Conservation (phyloP, 140 eudicot species). For the Ambrosia hybrid region DNA sequence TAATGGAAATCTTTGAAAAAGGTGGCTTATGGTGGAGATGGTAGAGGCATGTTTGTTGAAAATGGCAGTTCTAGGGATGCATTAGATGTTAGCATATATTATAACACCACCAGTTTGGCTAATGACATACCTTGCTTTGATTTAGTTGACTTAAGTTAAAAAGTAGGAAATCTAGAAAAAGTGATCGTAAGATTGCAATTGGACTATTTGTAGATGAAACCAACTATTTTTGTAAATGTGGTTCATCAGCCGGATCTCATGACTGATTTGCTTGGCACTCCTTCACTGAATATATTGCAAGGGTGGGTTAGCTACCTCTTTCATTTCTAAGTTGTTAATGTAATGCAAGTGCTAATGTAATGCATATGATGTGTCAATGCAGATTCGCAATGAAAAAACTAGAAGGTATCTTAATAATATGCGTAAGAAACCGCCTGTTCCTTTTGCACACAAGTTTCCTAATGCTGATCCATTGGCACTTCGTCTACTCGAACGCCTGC, state of each 20-base stretch:
- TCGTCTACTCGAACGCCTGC: conserved; percentile 65
- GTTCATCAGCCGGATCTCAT: background rate
- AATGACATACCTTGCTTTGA: too few species aligned
- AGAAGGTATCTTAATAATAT: conserved; percentile 76
- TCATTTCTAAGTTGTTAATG: background rate
- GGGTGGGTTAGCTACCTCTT: background rate
- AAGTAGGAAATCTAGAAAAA: too few species aligned
- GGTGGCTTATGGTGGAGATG: too few species aligned
- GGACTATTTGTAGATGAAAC: too few species aligned
- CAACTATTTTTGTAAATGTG: too few species aligned
- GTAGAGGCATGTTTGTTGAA: too few species aligned
- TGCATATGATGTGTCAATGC: conserved; percentile 14
- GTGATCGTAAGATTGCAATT: too few species aligned
- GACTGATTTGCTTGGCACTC: background rate
- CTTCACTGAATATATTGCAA: background rate
- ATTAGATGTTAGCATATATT: too few species aligned
- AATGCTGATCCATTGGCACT: conserved; percentile 75
- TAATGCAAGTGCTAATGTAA: background rate
- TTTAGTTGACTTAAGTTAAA: too few species aligned
- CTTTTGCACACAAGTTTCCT: conserved; percentile 73
- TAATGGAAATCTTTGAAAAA: too few species aligned
- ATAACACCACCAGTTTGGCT: too few species aligned
- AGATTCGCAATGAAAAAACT: conserved; percentile 97
- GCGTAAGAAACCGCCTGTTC: conserved; percentile 70
- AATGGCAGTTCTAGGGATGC: too few species aligned